phyloP scores from a whole-genome alignment of 2,329 filamentous ascomycete genomes.

The Juglanconis juglandina region DNA sequence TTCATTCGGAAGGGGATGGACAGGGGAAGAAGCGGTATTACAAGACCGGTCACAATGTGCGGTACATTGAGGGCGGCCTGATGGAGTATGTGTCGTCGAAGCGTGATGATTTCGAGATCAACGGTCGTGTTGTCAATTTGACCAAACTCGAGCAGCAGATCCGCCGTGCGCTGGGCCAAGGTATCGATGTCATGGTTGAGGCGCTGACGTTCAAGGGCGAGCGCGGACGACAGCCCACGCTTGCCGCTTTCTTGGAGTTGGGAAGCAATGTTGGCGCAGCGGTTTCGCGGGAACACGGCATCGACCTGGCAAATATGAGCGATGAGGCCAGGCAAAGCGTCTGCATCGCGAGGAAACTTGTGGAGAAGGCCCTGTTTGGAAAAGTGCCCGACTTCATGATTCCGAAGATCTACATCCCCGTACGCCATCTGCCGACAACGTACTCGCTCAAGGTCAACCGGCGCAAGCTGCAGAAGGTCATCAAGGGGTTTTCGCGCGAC shows the following conservation, averaged over 20 bases:
- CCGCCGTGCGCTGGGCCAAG: constrained; percentile 43
- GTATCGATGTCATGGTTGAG: constrained; percentile 48
- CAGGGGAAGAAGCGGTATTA: constrained; percentile 36
- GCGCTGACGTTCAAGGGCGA: constrained; percentile 42
- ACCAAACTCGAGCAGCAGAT: constrained; percentile 45
- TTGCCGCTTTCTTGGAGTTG: constrained; percentile 49
- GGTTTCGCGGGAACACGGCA: constrained; percentile 33
- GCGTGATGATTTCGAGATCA: constrained; percentile 38
- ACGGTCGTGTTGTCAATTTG: constrained; percentile 38
- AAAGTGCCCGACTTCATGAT: constrained; percentile 39
- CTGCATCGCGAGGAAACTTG: constrained; percentile 41
- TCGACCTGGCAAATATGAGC: constrained; percentile 34
- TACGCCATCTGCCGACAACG: constrained; percentile 46
- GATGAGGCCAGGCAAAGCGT: constrained; percentile 40
- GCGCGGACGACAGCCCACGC: constrained; percentile 31
- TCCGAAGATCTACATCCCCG: constrained; percentile 47
- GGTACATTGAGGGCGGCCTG: constrained; percentile 45
- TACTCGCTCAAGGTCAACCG: constrained; percentile 49
- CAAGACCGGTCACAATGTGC: constrained; percentile 49
- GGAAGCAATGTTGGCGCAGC: constrained; percentile 37
- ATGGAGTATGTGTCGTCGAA: constrained; percentile 46
- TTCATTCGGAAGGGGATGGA: constrained; percentile 21
- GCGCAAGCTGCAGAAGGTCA: constrained; percentile 43
- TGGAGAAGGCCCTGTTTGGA: constrained; percentile 38
- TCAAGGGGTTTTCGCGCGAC: constrained; percentile 37